Base-by-base conservation (phyloP, 2,329 filamentous ascomycete genomes). In the Pseudogymnoascus sp. region DNA sequence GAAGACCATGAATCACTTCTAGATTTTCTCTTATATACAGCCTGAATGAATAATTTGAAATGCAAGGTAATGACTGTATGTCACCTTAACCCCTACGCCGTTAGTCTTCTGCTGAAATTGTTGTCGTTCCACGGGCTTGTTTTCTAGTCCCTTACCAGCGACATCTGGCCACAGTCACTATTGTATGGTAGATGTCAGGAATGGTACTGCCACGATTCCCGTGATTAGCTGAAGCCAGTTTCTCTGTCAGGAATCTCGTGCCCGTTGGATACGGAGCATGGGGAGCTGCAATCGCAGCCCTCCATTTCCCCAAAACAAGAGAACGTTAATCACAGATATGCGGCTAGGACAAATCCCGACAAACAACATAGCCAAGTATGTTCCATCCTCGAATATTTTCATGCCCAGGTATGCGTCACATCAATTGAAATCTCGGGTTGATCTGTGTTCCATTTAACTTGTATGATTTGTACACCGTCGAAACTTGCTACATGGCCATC, bases 391-490 rank as follows among this genome's bases (percentile, higher is more conserved):
- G 25, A 4, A 7, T 18, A 47, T 16, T 9, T 30, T 32, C 43
- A 54, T 3, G 57, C n/a, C 34, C 6, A 7, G 18, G 6, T 30
- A 20, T n/a, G 37, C n/a, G 16, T 58, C 57, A 25, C 16, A 22
- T 58, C 37, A 39, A 22, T 58, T 32, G 25, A 54, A 54, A 30
- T 54, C n/a, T 54, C 25, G 43, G 25, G 9, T 54, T 32, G 43
- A 50, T 54, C 43, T 32, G 25, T 54, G 43, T 54, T 54, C 43
- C 60, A 59, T 57, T 62, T 54, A 59, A 60, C 20, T 38, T 60
- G 35, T 57, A 43, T 50, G 22, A 57, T 58, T 57, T 57, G 54
- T 57, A 62, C 60, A 57, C 61, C 30, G 34, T 11, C 54, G 20
- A 39, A n/a, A 34, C 54, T 30, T 41, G 22, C 50, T 57, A 30